Percentiles rank a stretch among this genome's conserved stretches.
phyloP scores from a whole-genome alignment of 78 protist genomes.

The Dictyostelium capitatum region DNA sequence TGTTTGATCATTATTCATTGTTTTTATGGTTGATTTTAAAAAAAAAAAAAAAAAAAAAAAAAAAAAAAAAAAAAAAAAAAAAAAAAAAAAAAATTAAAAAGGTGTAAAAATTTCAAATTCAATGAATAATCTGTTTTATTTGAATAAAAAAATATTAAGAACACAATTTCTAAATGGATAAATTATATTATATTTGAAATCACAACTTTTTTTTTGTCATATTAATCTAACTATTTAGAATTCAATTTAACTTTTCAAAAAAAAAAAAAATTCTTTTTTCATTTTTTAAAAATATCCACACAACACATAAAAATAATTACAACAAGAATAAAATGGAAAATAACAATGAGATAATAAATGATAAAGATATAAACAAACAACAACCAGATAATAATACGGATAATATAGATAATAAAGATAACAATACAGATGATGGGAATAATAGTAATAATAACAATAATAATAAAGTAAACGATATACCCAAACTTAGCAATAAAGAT shows the following conservation, averaged over 20 bases:
- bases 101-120: too few species aligned
- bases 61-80: neutral
- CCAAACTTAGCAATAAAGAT: conserved; percentile 11
- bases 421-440: neutral
- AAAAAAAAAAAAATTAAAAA: neutral
- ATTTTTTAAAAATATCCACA: neutral
- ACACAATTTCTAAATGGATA: too few species aligned
- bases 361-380: neutral
- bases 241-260: neutral
- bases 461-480: too few species aligned
- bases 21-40: neutral
- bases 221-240: too few species aligned
- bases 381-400: neutral
- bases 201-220: too few species aligned
- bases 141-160: too few species aligned
- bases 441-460: too few species aligned
- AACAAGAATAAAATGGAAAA: neutral
- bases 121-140: too few species aligned
- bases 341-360: neutral
- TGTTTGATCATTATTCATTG: neutral
- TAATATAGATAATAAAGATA: neutral
- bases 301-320: neutral
- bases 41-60: neutral
- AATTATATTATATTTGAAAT: too few species aligned
- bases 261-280: neutral